Percentiles rank a stretch among this genome's conserved stretches.
Evolutionary conservation across 2,329 filamentous ascomycete species (phyloP).

Genomic region (Penicillium griseofulvum): DNA sequence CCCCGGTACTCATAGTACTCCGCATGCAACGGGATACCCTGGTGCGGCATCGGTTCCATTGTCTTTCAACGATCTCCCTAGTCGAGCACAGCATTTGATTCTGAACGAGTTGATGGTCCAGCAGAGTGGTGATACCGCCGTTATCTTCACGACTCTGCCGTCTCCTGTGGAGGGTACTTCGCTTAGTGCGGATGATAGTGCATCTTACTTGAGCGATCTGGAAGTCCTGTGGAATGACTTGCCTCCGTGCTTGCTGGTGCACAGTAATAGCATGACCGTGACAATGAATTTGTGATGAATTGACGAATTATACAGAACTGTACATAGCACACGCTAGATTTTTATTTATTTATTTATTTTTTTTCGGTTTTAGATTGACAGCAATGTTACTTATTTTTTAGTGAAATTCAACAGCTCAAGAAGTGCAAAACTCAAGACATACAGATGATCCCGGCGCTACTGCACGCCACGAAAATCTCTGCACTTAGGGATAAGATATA

Average conservation of each 20-base stretch:
- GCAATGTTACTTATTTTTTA: no score
- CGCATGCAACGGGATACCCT: constrained; percentile 48
- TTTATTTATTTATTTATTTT: background rate
- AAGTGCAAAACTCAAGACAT: background rate
- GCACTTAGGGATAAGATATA: background rate
- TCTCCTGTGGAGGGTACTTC: constrained; percentile 76
- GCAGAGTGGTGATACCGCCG: constrained; percentile 68
- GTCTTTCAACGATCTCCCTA: constrained; percentile 83
- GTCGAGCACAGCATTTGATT: constrained; percentile 79
- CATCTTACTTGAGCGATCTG: constrained; percentile 72
- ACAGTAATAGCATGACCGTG: constrained; percentile 88
- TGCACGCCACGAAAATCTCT: constrained; percentile 12
- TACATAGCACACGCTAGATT: constrained; percentile 3
- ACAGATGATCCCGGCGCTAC: constrained; percentile 12
- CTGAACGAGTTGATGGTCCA: constrained; percentile 77
- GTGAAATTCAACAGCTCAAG: no score
- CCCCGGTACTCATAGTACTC: constrained; percentile 21
- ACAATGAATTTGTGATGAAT: constrained; percentile 49
- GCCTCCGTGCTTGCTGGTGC: constrained; percentile 73
- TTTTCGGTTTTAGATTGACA: background rate
- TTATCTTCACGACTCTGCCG: constrained; percentile 79
- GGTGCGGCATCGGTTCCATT: constrained; percentile 65
- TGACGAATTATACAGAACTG: constrained; percentile 4
- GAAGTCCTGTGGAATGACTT: constrained; percentile 74
- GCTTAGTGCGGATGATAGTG: constrained; percentile 65